Evolutionary conservation across 1,139 yeast species (phyloP).

Genomic region (Yamadazyma mexicana): DNA sequence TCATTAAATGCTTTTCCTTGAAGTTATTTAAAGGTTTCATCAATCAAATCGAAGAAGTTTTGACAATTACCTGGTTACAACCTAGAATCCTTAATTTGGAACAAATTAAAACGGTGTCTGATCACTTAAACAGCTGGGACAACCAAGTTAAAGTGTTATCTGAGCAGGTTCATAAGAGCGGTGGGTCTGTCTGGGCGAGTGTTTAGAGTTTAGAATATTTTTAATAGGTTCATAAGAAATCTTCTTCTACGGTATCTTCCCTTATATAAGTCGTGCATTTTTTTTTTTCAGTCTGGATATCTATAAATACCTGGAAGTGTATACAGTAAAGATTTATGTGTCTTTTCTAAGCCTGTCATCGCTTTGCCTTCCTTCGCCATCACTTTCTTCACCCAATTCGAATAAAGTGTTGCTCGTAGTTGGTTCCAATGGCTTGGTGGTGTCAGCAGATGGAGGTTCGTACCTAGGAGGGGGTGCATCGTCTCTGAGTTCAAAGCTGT

Average conservation of each 20-base stretch:
- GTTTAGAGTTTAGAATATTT: slow-evolving; percentile 5
- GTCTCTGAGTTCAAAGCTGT: slow-evolving; percentile 37
- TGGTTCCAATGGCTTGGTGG: slow-evolving; percentile 11
- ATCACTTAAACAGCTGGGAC: slow-evolving; percentile 78
- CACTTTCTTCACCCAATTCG: slow-evolving; percentile 39
- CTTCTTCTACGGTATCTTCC: no score
- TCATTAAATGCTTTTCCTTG: slow-evolving; percentile 87
- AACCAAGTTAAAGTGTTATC: slow-evolving; percentile 67
- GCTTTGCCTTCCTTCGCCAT: slow-evolving; percentile 26
- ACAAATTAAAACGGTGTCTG: slow-evolving; percentile 77
- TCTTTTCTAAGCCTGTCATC: slow-evolving; percentile 30
- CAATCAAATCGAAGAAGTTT: slow-evolving; percentile 78
- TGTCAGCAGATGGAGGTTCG: slow-evolving; percentile 16
- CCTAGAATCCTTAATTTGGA: slow-evolving; percentile 85
- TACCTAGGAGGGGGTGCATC: slow-evolving; percentile 22
- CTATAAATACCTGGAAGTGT: no score
- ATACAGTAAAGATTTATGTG: neutral
- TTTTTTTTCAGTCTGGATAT: no score
- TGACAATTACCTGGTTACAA: slow-evolving; percentile 90
- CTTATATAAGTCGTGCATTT: neutral
- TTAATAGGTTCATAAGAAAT: neutral
- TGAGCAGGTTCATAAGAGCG: slow-evolving; percentile 34
- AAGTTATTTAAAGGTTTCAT: slow-evolving; percentile 83
- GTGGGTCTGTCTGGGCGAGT: slow-evolving; percentile 44
- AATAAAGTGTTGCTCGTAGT: slow-evolving; percentile 30